Base-by-base conservation (phyloP, 73 alveolate genomes). In the Breviolum minutum region DNA sequence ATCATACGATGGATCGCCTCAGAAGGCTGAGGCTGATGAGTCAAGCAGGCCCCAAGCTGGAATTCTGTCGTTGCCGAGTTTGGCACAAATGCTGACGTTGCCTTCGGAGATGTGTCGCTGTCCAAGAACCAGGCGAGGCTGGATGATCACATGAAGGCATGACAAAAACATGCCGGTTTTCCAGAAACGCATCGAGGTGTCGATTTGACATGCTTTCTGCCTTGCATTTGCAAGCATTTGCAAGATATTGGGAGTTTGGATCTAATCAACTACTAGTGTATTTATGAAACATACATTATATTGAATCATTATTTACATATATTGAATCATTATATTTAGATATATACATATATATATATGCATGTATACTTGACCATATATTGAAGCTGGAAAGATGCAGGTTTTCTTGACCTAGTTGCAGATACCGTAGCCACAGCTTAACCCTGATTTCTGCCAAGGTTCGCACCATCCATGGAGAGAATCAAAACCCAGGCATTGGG, bases 11-110 rank as follows among this genome's bases (percentile, higher is more conserved):
- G 99, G 99, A 94, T 94, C 70, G 99, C 99, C 99, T 94, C 99
- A 66, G 99, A 94, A 63, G 99, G 99, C 80, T 94, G 99, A 94
- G 99, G 99, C 89, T 94, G 99, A 94, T 94, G 99, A 94, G 99
- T 94, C 84, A 94, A 94, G 74, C 99, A 94, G 63, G 99, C 99
- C 81, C 99, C 99, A 79, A 79, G 94, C 99, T 94, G 99, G 99
- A 94, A 94, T 62, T 17, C 94, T 82, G 99, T 94, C 86, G 99
- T 83, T 77, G 99, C 85, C 62, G 85, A 82, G 20, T 94, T 94
- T 66, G 99, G 94, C 85, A 92, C 73, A 84, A 76, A 94, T 80
- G 86, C 92, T 30, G 99, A 94, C 63, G 99, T 94, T 27, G 99
- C 27, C 86, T 94, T 94, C 63, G 99, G 99, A 63, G 99, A 94